Evolutionary conservation across 768 basidiomycete genomes (phyloP).

Genomic region (Tricholoma furcatifolium): DNA sequence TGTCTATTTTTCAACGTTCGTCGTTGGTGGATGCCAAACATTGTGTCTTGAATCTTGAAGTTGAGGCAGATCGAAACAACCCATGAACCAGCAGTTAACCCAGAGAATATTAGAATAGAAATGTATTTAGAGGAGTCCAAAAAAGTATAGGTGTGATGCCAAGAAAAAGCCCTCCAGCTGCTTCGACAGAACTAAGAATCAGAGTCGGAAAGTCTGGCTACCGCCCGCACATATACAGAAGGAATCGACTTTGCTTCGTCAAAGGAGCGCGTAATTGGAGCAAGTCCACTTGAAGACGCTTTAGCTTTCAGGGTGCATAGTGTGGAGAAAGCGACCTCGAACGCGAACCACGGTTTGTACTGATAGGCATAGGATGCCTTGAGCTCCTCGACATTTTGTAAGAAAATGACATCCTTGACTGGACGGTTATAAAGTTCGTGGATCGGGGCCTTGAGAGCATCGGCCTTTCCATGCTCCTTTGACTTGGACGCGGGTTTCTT

Average conservation of each 20-base stretch:
- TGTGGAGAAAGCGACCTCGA: slow-evolving; percentile 50
- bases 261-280: slow-evolving; percentile 32
- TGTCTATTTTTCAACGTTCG: too few relatives aligned
- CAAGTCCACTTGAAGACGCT: slow-evolving; percentile 32
- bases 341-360: slow-evolving; percentile 38
- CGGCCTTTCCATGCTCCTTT: slow-evolving; percentile 22
- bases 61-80: too few relatives aligned
- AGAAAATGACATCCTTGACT: slow-evolving; percentile 23
- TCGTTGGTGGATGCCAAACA: too few relatives aligned
- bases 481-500: slow-evolving; percentile 17
- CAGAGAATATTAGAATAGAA: neutral
- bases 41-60: too few relatives aligned
- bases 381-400: slow-evolving; percentile 37
- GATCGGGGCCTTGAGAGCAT: slow-evolving; percentile 21
- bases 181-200: neutral
- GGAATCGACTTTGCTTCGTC: slow-evolving; percentile 39
- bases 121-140: neutral
- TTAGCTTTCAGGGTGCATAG: slow-evolving; percentile 58
- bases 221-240: slow-evolving; percentile 25
- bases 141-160: too few relatives aligned
- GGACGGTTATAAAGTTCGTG: slow-evolving; percentile 27
- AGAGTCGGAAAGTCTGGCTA: slow-evolving; percentile 11
- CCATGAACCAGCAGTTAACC: too few relatives aligned
- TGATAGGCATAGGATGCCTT: slow-evolving; percentile 60
- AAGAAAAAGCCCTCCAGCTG: neutral